Evolutionary conservation across 768 basidiomycete species (phyloP).

Genomic region (Trametes gibbosa): DNA sequence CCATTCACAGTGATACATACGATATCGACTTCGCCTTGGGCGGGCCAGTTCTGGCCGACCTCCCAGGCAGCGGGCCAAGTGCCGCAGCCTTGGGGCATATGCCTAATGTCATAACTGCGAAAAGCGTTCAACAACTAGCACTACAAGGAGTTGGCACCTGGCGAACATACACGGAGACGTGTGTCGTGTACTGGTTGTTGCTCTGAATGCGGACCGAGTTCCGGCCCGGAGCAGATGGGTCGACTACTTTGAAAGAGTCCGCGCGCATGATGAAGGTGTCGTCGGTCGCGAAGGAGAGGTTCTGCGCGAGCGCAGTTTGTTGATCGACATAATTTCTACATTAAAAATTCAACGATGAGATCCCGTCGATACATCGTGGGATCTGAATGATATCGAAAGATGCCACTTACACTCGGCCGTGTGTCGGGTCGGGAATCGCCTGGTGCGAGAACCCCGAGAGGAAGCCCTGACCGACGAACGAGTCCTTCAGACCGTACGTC

Average conservation of each 20-base stretch:
- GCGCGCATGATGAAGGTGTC: constrained; percentile 55
- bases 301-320: constrained; percentile 48
- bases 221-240: constrained; percentile 49
- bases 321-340: constrained; percentile 44
- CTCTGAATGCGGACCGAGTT: constrained; percentile 57
- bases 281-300: constrained; percentile 56
- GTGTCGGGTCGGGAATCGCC: constrained; percentile 57
- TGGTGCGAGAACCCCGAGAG: constrained; percentile 47
- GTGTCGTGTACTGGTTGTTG: constrained; percentile 49
- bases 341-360: not conserved
- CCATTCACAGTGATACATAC: constrained; percentile 6
- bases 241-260: constrained; percentile 47
- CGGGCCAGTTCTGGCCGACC: constrained; percentile 49
- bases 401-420: constrained; percentile 59
- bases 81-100: constrained; percentile 54
- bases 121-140: not conserved
- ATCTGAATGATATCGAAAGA: not conserved
- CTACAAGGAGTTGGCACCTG: constrained; percentile 23
- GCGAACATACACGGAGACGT: constrained; percentile 32
- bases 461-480: constrained; percentile 35
- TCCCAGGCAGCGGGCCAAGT: constrained; percentile 64
- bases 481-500: constrained; percentile 23
- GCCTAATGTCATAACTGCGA: constrained; percentile 42
- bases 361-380: not conserved
- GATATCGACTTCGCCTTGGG: constrained; percentile 41